Conservation (phyloP, 2,329 filamentous ascomycete genomes). For the Knoxdaviesia proteae region DNA sequence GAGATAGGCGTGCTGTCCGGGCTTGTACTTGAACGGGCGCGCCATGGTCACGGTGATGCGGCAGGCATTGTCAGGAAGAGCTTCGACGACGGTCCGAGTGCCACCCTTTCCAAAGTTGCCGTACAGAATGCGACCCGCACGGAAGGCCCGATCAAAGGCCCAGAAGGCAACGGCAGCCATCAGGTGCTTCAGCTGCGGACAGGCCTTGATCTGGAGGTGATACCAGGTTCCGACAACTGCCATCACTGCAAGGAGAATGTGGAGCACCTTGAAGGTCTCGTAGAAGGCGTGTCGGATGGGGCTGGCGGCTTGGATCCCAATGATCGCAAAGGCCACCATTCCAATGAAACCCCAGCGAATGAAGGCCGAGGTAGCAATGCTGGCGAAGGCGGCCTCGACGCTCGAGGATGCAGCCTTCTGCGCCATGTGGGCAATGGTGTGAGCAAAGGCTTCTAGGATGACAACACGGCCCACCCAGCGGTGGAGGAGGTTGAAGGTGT, state of each 20-base stretch:
- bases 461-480: conserved; percentile 62
- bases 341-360: conserved; percentile 2
- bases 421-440: conserved; percentile 26
- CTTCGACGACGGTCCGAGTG: conserved; percentile 50
- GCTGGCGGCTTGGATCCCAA: conserved; percentile 49
- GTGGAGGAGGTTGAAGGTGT: conserved; percentile 67
- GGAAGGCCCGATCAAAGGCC: conserved; percentile 39
- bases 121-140: conserved; percentile 38
- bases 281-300: conserved; percentile 60
- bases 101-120: conserved; percentile 47
- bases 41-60: conserved; percentile 55
- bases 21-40: conserved; percentile 54
- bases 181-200: conserved; percentile 36
- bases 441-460: conserved; percentile 44
- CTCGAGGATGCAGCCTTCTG: background rate
- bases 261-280: conserved; percentile 54
- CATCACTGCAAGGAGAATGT: conserved; percentile 42
- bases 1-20: conserved; percentile 61
- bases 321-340: conserved; percentile 9
- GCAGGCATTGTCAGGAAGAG: conserved; percentile 54
- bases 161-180: conserved; percentile 45
- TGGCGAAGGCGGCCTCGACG: conserved; percentile 2
- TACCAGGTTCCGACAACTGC: conserved; percentile 46
- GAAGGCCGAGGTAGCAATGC: conserved; percentile 1
- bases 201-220: conserved; percentile 33